Evolutionary conservation across 2,329 filamentous ascomycete genomes (phyloP).

Genomic region (Penicillium sp.): DNA sequence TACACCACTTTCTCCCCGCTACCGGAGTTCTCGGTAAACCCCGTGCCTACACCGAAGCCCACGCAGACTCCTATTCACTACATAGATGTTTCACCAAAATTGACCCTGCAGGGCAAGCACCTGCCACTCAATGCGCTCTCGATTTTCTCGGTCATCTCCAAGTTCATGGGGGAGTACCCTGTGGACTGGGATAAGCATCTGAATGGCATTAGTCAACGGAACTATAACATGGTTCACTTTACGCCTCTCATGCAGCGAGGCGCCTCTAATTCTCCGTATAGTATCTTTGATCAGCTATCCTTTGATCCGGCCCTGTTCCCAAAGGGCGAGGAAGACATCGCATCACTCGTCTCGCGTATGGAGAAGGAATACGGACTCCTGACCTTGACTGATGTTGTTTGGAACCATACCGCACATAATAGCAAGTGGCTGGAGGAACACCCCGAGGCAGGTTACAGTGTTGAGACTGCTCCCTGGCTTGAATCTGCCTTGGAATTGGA

Average conservation of each 20-base stretch:
- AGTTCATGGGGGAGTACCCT: slow-evolving; percentile 95
- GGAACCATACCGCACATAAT: slow-evolving; percentile 97
- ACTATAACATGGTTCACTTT: slow-evolving; percentile 99
- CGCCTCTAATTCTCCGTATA: slow-evolving; percentile 93
- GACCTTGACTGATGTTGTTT: slow-evolving; percentile 92
- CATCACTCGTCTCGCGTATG: slow-evolving; percentile 76
- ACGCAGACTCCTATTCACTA: slow-evolving; percentile 80
- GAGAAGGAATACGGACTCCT: slow-evolving; percentile 83
- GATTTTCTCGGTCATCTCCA: slow-evolving; percentile 91
- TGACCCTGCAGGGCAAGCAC: slow-evolving; percentile 72
- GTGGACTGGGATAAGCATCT: slow-evolving; percentile 89
- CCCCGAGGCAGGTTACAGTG: slow-evolving; percentile 93
- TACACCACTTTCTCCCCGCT: slow-evolving; percentile 91
- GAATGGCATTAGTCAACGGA: slow-evolving; percentile 81
- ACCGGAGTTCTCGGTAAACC: slow-evolving; percentile 69
- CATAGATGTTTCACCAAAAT: slow-evolving; percentile 85
- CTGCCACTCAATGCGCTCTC: slow-evolving; percentile 86
- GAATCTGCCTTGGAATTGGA: slow-evolving; percentile 74
- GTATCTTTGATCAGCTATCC: slow-evolving; percentile 85
- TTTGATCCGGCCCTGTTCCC: slow-evolving; percentile 86
- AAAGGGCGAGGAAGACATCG: slow-evolving; percentile 79
- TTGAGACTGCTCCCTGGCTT: slow-evolving; percentile 80
- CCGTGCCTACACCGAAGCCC: slow-evolving; percentile 55
- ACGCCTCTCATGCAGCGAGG: slow-evolving; percentile 90
- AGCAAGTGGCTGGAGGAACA: slow-evolving; percentile 92